phyloP scores from a whole-genome alignment of 2,329 filamentous ascomycete species.

The Claviceps quebecensis region DNA sequence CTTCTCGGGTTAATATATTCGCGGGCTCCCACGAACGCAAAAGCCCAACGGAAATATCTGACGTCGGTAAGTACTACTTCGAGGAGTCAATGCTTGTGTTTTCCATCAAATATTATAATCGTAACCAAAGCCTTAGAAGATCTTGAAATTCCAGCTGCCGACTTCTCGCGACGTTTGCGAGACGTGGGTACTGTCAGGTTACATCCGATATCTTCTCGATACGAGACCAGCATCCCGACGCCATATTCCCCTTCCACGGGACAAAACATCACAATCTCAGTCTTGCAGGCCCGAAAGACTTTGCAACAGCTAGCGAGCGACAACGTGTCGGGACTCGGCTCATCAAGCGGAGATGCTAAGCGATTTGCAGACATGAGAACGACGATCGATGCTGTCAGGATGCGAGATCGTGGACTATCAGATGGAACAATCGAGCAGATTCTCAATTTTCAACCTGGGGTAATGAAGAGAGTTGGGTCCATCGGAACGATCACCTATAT shows the following conservation, averaged over 20 bases:
- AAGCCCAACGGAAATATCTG: not conserved
- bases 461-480: not conserved
- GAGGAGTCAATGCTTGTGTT: too few species aligned
- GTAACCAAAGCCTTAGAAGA: not conserved
- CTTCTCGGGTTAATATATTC: not conserved
- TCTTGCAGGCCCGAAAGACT: not conserved
- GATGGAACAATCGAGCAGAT: not conserved
- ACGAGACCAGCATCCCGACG: not conserved
- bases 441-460: not conserved
- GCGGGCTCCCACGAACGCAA: not conserved
- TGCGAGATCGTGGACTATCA: constrained; percentile 1
- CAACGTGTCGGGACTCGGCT: not conserved
- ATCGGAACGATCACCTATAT: not conserved
- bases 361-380: constrained; percentile 5
- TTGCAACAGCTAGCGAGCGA: not conserved
- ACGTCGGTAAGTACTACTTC: not conserved
- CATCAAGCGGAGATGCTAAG: not conserved
- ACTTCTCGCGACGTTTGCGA: constrained; percentile 1
- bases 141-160: not conserved
- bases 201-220: not conserved
- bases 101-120: not conserved
- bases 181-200: not conserved
- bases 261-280: not conserved
- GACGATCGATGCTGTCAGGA: not conserved
- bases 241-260: not conserved